These are phyloP conservation scores for Lactarius sp. DNA, from an alignment of 768 basidiomycete genomes.

Conservation along the genomic window DNA sequence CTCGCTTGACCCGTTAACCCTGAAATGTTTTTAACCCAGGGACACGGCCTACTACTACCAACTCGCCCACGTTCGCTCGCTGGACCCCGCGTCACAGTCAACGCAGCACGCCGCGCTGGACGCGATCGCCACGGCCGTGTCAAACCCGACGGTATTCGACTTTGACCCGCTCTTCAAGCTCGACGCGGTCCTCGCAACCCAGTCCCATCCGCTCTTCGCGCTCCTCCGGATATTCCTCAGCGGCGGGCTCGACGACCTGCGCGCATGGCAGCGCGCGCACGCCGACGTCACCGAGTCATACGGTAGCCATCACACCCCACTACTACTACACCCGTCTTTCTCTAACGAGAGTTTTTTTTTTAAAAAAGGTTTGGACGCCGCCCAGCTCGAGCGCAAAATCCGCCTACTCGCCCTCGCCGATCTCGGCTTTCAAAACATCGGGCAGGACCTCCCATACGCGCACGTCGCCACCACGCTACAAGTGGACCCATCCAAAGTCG, in stretches of 20 bases:
- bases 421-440: slow-evolving; percentile 71
- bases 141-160: slow-evolving; percentile 65
- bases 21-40: slow-evolving; percentile 34
- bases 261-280: slow-evolving; percentile 53
- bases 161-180: slow-evolving; percentile 78
- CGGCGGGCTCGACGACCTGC: slow-evolving; percentile 56
- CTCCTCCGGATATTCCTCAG: slow-evolving; percentile 74
- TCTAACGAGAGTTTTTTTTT: neutral
- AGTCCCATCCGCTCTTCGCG: slow-evolving; percentile 66
- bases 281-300: slow-evolving; percentile 47
- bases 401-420: slow-evolving; percentile 71
- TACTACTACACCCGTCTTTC: neutral
- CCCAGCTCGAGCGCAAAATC: slow-evolving; percentile 71
- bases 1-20: neutral
- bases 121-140: slow-evolving; percentile 58
- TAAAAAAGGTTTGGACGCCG: slow-evolving; percentile 50
- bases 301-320: slow-evolving; percentile 35
- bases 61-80: slow-evolving; percentile 54
- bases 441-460: slow-evolving; percentile 66
- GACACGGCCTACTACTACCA: slow-evolving; percentile 59
- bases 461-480: slow-evolving; percentile 64
- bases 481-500: slow-evolving; percentile 61
- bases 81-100: slow-evolving; percentile 50
- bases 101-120: slow-evolving; percentile 53
- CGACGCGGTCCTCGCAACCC: slow-evolving; percentile 58